Percentiles rank a stretch among this genome's conserved stretches.
These are phyloP conservation scores for Thozetella sp. DNA, from an alignment of 495 filamentous ascomycete species.

Conservation along the genomic window DNA sequence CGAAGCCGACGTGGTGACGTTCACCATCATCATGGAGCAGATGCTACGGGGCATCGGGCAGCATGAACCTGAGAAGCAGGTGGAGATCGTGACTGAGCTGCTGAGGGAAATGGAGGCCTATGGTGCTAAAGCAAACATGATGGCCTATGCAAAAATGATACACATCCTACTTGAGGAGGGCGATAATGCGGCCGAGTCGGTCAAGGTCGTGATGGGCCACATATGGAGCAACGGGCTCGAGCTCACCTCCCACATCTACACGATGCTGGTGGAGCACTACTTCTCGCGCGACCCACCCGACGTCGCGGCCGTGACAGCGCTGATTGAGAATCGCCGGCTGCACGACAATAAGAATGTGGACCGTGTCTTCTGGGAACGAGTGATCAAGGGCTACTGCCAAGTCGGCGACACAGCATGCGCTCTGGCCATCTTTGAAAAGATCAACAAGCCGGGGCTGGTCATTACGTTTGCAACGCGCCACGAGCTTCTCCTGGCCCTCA, in stretches of 20 bases:
- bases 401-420: slow-evolving; percentile 49
- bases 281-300: slow-evolving; percentile 60
- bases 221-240: slow-evolving; percentile 54
- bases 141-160: slow-evolving; percentile 65
- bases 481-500: slow-evolving; percentile 47
- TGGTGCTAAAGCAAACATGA: slow-evolving; percentile 54
- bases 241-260: slow-evolving; percentile 65
- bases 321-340: slow-evolving; percentile 50
- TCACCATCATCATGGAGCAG: slow-evolving; percentile 42
- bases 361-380: slow-evolving; percentile 65
- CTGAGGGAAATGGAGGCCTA: slow-evolving; percentile 52
- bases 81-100: slow-evolving; percentile 32
- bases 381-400: slow-evolving; percentile 63
- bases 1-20: slow-evolving; percentile 37
- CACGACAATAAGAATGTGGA: slow-evolving; percentile 44
- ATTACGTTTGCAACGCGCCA: slow-evolving; percentile 46
- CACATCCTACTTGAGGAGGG: slow-evolving; percentile 54
- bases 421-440: slow-evolving; percentile 47
- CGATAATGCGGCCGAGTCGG: slow-evolving; percentile 43
- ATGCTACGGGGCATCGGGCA: slow-evolving; percentile 21
- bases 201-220: slow-evolving; percentile 60
- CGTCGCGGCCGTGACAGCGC: slow-evolving; percentile 52
- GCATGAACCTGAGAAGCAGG: slow-evolving; percentile 26
- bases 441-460: slow-evolving; percentile 36
- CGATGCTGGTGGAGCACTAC: slow-evolving; percentile 68